phyloP scores from a whole-genome alignment of 2,329 filamentous ascomycete genomes.

The Epichloe amarillans region DNA sequence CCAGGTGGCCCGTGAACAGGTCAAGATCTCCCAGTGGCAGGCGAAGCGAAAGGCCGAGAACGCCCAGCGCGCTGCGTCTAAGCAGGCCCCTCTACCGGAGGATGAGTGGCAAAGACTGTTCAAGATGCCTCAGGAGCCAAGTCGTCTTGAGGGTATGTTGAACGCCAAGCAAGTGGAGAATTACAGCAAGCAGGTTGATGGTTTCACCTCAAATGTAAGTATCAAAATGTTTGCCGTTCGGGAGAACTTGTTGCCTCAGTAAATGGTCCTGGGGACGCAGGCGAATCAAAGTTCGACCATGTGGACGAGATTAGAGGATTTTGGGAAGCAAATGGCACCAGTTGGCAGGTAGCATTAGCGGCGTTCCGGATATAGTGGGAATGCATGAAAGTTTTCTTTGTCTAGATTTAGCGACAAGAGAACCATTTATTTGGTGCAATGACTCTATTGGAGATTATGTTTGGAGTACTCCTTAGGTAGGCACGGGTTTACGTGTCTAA shows the following conservation, averaged over 20 bases:
- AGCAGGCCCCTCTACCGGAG: slow-evolving; percentile 80
- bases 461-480: too few relatives aligned
- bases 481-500: too few relatives aligned
- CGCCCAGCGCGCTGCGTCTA: slow-evolving; percentile 66
- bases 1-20: slow-evolving; percentile 82
- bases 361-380: slow-evolving; percentile 27
- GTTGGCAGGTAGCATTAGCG: slow-evolving; percentile 27
- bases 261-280: slow-evolving; percentile 8
- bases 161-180: slow-evolving; percentile 95
- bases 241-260: slow-evolving; percentile 49
- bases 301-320: slow-evolving; percentile 6
- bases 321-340: slow-evolving; percentile 16
- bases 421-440: slow-evolving; percentile 12
- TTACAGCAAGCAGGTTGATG: slow-evolving; percentile 93
- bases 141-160: slow-evolving; percentile 81
- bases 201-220: slow-evolving; percentile 80
- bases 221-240: slow-evolving; percentile 98
- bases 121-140: slow-evolving; percentile 93
- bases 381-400: slow-evolving; percentile 21
- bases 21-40: slow-evolving; percentile 95
- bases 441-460: neutral
- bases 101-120: slow-evolving; percentile 98
- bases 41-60: slow-evolving; percentile 95
- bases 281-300: neutral
- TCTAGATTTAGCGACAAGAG: slow-evolving; percentile 22